These are phyloP conservation scores for Amanita brunnescens DNA, from an alignment of 768 basidiomycete genomes.

Conservation along the genomic window DNA sequence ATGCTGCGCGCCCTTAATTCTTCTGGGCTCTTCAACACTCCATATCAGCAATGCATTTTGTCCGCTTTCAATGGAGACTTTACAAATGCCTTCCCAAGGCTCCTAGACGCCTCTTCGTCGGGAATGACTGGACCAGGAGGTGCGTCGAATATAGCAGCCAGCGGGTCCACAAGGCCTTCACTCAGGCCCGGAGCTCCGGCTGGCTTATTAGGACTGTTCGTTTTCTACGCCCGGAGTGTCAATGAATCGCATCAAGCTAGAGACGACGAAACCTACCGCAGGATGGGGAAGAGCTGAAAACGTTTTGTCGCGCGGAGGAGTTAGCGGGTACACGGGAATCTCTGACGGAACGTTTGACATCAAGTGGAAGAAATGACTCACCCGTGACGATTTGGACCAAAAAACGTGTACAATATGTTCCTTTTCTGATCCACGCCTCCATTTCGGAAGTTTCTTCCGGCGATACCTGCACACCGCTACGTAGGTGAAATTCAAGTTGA, in stretches of 20 bases:
- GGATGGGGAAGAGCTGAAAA: constrained; percentile 56
- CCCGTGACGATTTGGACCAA: too few species aligned
- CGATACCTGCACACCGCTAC: too few species aligned
- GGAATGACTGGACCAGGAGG: constrained; percentile 43
- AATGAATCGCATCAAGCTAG: background rate
- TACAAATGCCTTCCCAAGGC: constrained; percentile 40
- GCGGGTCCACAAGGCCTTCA: constrained; percentile 22
- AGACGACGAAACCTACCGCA: constrained; percentile 34
- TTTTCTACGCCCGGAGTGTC: constrained; percentile 31
- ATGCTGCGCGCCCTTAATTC: constrained; percentile 39
- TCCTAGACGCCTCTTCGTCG: constrained; percentile 31
- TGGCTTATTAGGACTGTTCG: constrained; percentile 57
- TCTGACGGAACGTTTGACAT: constrained; percentile 1
- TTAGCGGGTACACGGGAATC: constrained; percentile 3
- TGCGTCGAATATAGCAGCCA: constrained; percentile 35
- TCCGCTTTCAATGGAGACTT: constrained; percentile 6
- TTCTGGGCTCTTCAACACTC: constrained; percentile 34
- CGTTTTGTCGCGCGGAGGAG: constrained; percentile 1
- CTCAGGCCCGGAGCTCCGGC: too few species aligned
- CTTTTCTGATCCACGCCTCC: too few species aligned
- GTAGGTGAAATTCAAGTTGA: too few species aligned
- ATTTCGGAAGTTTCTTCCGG: too few species aligned
- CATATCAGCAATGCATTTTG: background rate
- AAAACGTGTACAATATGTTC: too few species aligned
- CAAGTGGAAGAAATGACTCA: too few species aligned